phyloP scores from a whole-genome alignment of 805 yeast genomes.

The Spencermartinsiella europaea region DNA sequence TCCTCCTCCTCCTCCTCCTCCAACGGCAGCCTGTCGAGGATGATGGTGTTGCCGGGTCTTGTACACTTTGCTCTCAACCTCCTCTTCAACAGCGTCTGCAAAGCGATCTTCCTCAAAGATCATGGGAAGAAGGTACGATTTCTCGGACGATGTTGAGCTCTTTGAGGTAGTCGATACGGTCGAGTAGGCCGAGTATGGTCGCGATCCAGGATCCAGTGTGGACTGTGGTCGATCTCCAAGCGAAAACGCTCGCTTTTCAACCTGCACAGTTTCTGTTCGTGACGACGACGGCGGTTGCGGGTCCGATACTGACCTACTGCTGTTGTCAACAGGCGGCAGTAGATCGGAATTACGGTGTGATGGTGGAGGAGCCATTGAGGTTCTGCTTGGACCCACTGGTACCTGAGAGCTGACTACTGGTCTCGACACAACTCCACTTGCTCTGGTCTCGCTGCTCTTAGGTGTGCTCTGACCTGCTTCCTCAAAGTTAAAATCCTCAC shows the following conservation, averaged over 20 bases:
- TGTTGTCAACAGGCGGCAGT: neutral
- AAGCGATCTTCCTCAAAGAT: conserved; percentile 37
- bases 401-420: neutral
- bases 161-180: conserved; percentile 5
- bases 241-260: conserved; percentile 15
- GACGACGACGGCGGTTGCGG: conserved; percentile 4
- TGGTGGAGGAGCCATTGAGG: neutral
- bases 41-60: conserved; percentile 8
- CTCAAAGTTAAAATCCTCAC: neutral
- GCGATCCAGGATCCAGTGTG: conserved; percentile 14
- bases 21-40: neutral
- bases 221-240: conserved; percentile 13
- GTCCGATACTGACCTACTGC: conserved; percentile 11
- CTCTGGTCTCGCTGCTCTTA: no score
- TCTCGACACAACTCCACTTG: no score
- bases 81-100: conserved; percentile 36
- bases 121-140: conserved; percentile 32
- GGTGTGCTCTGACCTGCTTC: neutral
- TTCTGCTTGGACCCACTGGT: neutral
- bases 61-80: conserved; percentile 27
- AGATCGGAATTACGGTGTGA: neutral
- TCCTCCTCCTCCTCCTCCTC: neutral
- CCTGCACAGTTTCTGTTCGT: conserved; percentile 1
- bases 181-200: conserved; percentile 14
- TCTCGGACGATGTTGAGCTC: conserved; percentile 3